phyloP scores from a whole-genome alignment of 2,329 filamentous ascomycete genomes.

The Neofusicoccum umdonicola region DNA sequence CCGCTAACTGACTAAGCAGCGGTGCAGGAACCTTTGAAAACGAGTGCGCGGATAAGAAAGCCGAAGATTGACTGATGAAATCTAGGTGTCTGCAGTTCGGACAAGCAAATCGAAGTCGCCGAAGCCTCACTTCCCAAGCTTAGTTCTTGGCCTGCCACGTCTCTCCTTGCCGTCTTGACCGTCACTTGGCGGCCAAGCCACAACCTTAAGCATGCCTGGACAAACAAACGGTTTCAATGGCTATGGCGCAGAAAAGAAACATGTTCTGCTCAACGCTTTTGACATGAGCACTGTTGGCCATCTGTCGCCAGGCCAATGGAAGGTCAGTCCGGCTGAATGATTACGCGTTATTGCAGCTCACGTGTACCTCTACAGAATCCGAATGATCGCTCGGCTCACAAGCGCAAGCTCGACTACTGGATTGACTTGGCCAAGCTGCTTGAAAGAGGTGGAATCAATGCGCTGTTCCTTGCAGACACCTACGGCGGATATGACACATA shows the following conservation, averaged over 20 bases:
- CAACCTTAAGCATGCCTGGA: not conserved
- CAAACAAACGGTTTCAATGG: constrained; percentile 6
- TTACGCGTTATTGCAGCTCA: not conserved
- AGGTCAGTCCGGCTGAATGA: constrained; percentile 38
- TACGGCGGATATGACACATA: constrained; percentile 65
- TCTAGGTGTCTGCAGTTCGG: not conserved
- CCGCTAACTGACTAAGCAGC: constrained; percentile 11
- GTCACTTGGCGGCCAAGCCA: constrained; percentile 1
- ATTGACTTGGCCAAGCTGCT: constrained; percentile 61
- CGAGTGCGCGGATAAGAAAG: not conserved
- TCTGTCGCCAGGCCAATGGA: constrained; percentile 66
- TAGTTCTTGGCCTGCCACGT: not conserved
- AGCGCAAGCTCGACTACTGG: constrained; percentile 62
- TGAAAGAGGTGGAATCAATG: constrained; percentile 62
- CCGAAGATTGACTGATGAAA: not conserved
- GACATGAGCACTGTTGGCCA: constrained; percentile 66
- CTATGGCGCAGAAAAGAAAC: constrained; percentile 40
- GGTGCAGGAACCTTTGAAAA: not conserved
- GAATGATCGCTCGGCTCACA: constrained; percentile 59
- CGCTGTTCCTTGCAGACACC: constrained; percentile 64
- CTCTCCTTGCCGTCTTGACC: not conserved
- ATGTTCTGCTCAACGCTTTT: constrained; percentile 63
- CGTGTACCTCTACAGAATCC: constrained; percentile 49
- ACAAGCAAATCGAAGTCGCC: too few species aligned
- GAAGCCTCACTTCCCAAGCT: not conserved